These are phyloP conservation scores for Phanerochaete carnosa DNA, from an alignment of 768 basidiomycete species.

Conservation along the genomic window DNA sequence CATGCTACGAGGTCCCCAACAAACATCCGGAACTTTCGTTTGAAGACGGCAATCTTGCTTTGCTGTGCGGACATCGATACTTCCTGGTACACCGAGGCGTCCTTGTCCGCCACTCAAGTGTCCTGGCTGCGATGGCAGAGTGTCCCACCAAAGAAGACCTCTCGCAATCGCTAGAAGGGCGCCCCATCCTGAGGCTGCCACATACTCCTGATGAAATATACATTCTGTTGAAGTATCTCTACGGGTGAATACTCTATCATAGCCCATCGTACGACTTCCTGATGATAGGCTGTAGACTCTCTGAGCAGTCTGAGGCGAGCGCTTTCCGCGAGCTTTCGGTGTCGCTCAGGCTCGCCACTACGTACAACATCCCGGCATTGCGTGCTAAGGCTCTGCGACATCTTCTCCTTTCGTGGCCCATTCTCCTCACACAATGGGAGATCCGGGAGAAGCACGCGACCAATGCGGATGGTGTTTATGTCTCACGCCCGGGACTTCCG, in stretches of 20 bases:
- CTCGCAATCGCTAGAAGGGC: conserved; percentile 47
- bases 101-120: conserved; percentile 58
- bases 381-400: conserved; percentile 54
- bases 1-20: conserved; percentile 17
- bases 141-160: conserved; percentile 3
- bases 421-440: conserved; percentile 63
- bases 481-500: conserved; percentile 51
- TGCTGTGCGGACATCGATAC: conserved; percentile 54
- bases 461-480: conserved; percentile 46
- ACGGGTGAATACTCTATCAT: conserved; percentile 34
- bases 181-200: conserved; percentile 49
- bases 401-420: conserved; percentile 57
- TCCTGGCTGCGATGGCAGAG: conserved; percentile 41
- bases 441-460: conserved; percentile 57
- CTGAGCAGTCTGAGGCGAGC: conserved; percentile 2
- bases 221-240: conserved; percentile 59
- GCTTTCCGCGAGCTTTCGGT: conserved; percentile 53
- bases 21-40: conserved; percentile 46
- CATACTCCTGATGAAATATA: conserved; percentile 57
- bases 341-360: conserved; percentile 60
- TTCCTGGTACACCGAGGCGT: conserved; percentile 71
- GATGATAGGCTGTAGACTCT: conserved; percentile 6
- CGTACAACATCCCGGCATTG: conserved; percentile 57
- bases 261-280: background rate
- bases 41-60: conserved; percentile 64